Conservation (phyloP, 2,329 filamentous ascomycete genomes). For the Raffaelea deltoideospora region DNA sequence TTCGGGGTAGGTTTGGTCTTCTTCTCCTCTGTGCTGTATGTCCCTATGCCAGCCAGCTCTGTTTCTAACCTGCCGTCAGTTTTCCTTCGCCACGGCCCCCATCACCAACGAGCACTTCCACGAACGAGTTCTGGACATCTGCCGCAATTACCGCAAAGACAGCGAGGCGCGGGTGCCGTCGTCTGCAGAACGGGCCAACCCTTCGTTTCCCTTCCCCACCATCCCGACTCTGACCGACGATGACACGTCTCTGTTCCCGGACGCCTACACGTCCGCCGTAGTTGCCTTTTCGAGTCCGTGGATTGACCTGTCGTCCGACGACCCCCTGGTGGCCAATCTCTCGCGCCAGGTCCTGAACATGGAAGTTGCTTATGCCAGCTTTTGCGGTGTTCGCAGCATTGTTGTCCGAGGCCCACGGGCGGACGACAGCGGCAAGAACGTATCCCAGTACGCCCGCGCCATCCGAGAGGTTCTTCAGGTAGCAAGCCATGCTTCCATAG, state of each 20-base stretch:
- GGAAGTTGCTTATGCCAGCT: constrained; percentile 88
- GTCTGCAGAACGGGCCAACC: constrained; percentile 25
- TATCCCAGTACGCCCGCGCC: constrained; percentile 67
- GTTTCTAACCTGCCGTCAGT: constrained; percentile 33
- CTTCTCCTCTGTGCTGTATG: constrained; percentile 8
- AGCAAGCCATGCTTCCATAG: constrained; percentile 62
- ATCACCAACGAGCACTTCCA: constrained; percentile 65
- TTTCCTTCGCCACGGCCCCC: constrained; percentile 64
- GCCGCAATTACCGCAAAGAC: constrained; percentile 38
- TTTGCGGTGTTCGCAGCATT: constrained; percentile 77
- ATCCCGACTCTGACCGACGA: constrained; percentile 59
- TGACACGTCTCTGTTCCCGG: constrained; percentile 61
- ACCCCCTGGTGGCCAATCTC: constrained; percentile 70
- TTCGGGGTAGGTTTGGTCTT: constrained; percentile 41
- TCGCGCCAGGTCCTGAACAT: constrained; percentile 82
- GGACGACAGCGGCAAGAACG: constrained; percentile 30
- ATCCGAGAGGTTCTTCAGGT: constrained; percentile 65
- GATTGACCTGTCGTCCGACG: constrained; percentile 76
- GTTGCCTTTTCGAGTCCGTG: constrained; percentile 74
- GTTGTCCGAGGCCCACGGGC: constrained; percentile 64
- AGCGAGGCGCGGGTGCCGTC: constrained; percentile 18
- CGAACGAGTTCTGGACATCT: constrained; percentile 46
- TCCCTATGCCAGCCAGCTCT: too few relatives aligned
- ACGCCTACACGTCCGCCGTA: constrained; percentile 53
- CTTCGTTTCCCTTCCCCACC: constrained; percentile 37